A percentile compares a stretch with the other conserved stretches of the same genome.
These are phyloP conservation scores for Saccharomycopsis sp. DNA, from an alignment of 805 yeast species.

Conservation along the genomic window DNA sequence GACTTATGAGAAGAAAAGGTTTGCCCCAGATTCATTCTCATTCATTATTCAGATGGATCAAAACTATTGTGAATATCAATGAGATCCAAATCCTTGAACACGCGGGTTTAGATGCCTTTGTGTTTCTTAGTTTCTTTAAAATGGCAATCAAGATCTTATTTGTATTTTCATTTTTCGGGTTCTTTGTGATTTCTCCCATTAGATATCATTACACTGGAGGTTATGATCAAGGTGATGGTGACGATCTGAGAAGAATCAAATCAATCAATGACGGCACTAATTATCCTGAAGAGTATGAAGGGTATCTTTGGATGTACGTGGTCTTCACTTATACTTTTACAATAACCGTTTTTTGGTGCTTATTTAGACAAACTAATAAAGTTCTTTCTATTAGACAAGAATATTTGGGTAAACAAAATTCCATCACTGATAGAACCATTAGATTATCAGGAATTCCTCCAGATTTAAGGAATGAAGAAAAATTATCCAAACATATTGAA, in stretches of 20 bases:
- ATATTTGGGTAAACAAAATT: constrained; percentile 75
- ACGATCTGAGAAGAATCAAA: constrained; percentile 17
- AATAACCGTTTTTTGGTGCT: constrained; percentile 42
- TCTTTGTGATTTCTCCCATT: constrained; percentile 72
- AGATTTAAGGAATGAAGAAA: constrained; percentile 59
- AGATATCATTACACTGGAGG: constrained; percentile 75
- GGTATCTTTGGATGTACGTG: constrained; percentile 79
- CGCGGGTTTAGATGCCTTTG: constrained; percentile 93
- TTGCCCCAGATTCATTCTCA: constrained; percentile 47
- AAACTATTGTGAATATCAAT: constrained; percentile 45
- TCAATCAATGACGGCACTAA: neutral
- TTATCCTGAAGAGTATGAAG: constrained; percentile 18
- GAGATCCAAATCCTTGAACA: constrained; percentile 75
- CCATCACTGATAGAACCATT: constrained; percentile 86
- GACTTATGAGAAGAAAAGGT: constrained; percentile 37
- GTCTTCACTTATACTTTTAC: constrained; percentile 84
- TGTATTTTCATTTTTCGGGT: constrained; percentile 57
- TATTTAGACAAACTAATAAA: constrained; percentile 59
- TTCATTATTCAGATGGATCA: constrained; percentile 75
- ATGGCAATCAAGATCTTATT: constrained; percentile 68
- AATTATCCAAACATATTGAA: constrained; percentile 65
- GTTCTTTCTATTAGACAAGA: constrained; percentile 72
- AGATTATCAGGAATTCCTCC: constrained; percentile 84
- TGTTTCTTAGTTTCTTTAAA: constrained; percentile 81
- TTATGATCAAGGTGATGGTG: constrained; percentile 50